Evolutionary conservation across 2,329 filamentous ascomycete species (phyloP).

Genomic region (Chaetomiaceae sp.): DNA sequence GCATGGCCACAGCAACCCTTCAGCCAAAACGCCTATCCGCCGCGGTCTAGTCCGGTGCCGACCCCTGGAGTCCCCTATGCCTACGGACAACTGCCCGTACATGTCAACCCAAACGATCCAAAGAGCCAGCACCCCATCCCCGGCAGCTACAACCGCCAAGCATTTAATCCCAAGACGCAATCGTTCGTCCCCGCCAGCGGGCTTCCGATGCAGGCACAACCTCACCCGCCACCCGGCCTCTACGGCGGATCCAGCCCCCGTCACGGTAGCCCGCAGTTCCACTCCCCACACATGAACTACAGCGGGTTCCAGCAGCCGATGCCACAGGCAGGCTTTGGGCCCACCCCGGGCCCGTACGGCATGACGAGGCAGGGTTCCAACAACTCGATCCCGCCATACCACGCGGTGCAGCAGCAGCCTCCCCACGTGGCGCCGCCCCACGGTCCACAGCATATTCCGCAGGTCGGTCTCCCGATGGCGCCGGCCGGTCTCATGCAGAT

Average conservation of each 20-base stretch:
- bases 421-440: slow-evolving; percentile 16
- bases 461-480: slow-evolving; percentile 24
- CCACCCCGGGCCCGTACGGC: slow-evolving; percentile 39
- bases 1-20: slow-evolving; percentile 33
- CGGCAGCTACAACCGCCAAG: slow-evolving; percentile 71
- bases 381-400: slow-evolving; percentile 49
- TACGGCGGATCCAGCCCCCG: slow-evolving; percentile 47
- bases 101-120: slow-evolving; percentile 64
- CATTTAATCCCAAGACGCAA: slow-evolving; percentile 92
- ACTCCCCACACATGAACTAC: slow-evolving; percentile 47
- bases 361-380: slow-evolving; percentile 56
- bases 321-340: slow-evolving; percentile 37
- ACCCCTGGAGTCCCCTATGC: slow-evolving; percentile 55
- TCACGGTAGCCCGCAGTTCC: slow-evolving; percentile 50
- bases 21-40: slow-evolving; percentile 29
- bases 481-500: slow-evolving; percentile 34
- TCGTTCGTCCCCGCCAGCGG: slow-evolving; percentile 72
- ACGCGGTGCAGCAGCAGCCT: slow-evolving; percentile 31
- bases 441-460: slow-evolving; percentile 37
- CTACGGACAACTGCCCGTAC: slow-evolving; percentile 71
- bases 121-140: slow-evolving; percentile 78
- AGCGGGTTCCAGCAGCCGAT: slow-evolving; percentile 43
- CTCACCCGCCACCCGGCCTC: slow-evolving; percentile 40
- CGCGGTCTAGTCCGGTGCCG: slow-evolving; percentile 25
- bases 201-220: slow-evolving; percentile 40